Evolutionary conservation across 257 asterid species (phyloP).

Genomic region (Datura wrightii): DNA sequence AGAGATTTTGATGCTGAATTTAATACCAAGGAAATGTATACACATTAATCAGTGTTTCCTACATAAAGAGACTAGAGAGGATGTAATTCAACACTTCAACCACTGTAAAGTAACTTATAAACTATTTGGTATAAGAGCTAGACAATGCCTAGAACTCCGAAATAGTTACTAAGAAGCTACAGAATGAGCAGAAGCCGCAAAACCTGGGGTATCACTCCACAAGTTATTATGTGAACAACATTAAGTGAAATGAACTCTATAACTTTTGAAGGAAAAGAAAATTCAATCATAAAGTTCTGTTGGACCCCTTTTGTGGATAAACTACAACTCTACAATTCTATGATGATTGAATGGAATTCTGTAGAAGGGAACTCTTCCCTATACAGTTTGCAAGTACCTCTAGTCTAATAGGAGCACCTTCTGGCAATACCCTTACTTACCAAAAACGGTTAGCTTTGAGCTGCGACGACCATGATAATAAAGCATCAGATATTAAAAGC

Average conservation of each 20-base stretch:
- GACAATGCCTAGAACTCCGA: background rate
- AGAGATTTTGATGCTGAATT: background rate
- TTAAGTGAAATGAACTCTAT: background rate
- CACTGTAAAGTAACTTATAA: slow-evolving; percentile 1
- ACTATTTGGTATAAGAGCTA: background rate
- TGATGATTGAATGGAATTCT: background rate
- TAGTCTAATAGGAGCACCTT: background rate
- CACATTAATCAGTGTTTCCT: background rate
- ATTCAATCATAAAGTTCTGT: background rate
- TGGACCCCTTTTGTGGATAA: background rate
- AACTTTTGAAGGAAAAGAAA: background rate
- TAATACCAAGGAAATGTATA: background rate
- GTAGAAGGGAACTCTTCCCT: background rate
- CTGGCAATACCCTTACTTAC: background rate
- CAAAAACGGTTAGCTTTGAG: background rate
- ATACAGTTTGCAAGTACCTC: background rate
- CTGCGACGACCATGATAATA: background rate
- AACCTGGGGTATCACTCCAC: background rate
- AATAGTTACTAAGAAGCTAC: too few relatives aligned
- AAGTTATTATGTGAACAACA: background rate
- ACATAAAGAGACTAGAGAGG: background rate
- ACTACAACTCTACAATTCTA: background rate
- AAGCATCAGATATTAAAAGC: background rate
- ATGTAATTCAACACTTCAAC: background rate
- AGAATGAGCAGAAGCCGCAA: too few relatives aligned